Evolutionary conservation across 2,329 filamentous ascomycete species (phyloP), one percentile per base, ranked within the genome.

Genomic region (Dothidotthia symphoricarpi): DNA sequence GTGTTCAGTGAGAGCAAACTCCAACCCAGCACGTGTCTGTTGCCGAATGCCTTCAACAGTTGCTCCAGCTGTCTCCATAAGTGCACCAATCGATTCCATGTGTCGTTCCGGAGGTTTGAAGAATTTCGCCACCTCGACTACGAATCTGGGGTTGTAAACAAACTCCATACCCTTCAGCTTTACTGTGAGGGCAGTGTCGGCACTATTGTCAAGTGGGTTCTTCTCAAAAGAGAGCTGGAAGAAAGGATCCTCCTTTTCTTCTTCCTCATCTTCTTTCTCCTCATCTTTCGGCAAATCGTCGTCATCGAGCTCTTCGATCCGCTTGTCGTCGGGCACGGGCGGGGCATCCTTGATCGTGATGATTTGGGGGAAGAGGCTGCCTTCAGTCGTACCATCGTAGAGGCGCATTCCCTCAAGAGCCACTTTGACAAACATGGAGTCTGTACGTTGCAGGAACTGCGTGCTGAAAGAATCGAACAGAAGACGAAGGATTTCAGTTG

Each of bases 131-230:
- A 97, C 82, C 32, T 93, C 90, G 5, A 95, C 82, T 0, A 97
- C 77, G 52, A 97, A 94, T 49, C 84, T 87, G 1, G 94, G 93
- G 55, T 98, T 99, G 78, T 95, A 98, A 16, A 98, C 88, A 37
- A 99, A 86, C 64, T 98, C 94, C 51, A 98, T 83, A 29, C 90
- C 93, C 66, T 94, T 96, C 52, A 98, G 72, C 66, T 95, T 96
- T 55, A 91, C 84, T 2, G 84, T 90, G 24, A 99, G 73, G 6
- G 89, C 88, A 15, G 94, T 85, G 57, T 99, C 94, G 14, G 93
- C 91, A 48, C 89, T 86, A 16, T 84, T 87, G 61, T 98, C 89
- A 1, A 99, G 77, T 0, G 94, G 94, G 52, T 98, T 95, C 61
- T 96, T 86, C 70, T 98, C 94, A 36, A 98, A 82, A 44, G 93